Evolutionary conservation across 495 filamentous ascomycete genomes (phyloP).

Genomic region (Daldinia caldariorum): DNA sequence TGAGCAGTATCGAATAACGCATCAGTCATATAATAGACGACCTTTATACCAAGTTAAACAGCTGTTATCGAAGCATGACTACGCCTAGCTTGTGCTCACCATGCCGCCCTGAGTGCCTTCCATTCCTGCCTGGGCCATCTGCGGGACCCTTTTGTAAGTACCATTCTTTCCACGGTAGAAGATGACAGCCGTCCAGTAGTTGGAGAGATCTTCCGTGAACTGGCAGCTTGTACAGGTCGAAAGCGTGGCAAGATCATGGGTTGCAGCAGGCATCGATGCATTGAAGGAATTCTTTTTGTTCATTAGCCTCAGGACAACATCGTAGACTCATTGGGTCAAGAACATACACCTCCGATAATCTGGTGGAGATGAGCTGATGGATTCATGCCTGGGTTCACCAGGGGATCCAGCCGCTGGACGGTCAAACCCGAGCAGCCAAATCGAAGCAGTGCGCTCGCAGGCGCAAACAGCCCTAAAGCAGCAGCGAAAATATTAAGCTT

Average conservation of each 20-base stretch:
- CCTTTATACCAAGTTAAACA: constrained; percentile 31
- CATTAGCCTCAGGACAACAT: constrained; percentile 7
- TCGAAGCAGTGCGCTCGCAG: constrained; percentile 54
- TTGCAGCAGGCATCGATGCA: constrained; percentile 49
- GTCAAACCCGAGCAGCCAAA: constrained; percentile 60
- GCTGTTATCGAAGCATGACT: not conserved
- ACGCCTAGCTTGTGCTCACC: constrained; percentile 20
- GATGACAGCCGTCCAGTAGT: constrained; percentile 58
- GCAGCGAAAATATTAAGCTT: constrained; percentile 53
- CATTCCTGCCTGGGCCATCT: constrained; percentile 56
- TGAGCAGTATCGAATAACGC: constrained; percentile 58
- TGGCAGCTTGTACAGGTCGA: constrained; percentile 55
- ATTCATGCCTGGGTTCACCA: constrained; percentile 52
- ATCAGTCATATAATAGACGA: constrained; percentile 64
- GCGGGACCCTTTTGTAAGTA: constrained; percentile 52
- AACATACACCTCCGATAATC: constrained; percentile 63
- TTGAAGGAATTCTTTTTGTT: constrained; percentile 47
- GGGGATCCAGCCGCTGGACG: constrained; percentile 55
- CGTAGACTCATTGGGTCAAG: constrained; percentile 52
- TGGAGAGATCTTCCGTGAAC: constrained; percentile 55
- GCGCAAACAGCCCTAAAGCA: constrained; percentile 57
- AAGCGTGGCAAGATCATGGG: constrained; percentile 46
- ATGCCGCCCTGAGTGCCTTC: constrained; percentile 53
- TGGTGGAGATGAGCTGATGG: constrained; percentile 58
- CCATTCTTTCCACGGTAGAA: constrained; percentile 54